Conservation (phyloP, 306 rosid species). For the Fagus crenata region DNA sequence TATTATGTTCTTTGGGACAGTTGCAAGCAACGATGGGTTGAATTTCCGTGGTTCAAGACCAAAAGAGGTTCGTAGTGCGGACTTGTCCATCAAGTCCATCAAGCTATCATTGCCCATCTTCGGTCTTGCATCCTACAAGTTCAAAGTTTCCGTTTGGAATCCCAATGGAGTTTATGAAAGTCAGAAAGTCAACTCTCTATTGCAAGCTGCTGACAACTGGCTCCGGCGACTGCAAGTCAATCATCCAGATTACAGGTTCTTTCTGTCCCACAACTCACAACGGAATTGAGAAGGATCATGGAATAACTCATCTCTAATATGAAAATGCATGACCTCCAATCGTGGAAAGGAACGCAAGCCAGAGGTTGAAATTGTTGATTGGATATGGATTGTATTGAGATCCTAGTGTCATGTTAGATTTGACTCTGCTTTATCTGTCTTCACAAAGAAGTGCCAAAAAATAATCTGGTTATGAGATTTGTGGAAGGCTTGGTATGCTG, state of each 20-base stretch:
- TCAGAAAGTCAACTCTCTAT: constrained; percentile 59
- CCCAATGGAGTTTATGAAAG: constrained; percentile 57
- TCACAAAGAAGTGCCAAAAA: constrained; percentile 17
- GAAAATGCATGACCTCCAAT: constrained; percentile 9
- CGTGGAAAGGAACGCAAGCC: constrained; percentile 16
- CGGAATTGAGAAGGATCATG: constrained; percentile 42
- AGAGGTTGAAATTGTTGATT: constrained; percentile 23
- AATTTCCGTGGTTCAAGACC: constrained; percentile 45
- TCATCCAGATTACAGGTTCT: constrained; percentile 82
- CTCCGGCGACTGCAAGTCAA: constrained; percentile 55
- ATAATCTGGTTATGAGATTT: constrained; percentile 12
- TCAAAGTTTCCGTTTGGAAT: constrained; percentile 70
- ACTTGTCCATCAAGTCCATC: constrained; percentile 43
- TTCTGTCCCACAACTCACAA: constrained; percentile 46
- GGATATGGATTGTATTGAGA: constrained; percentile 19
- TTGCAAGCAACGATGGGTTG: constrained; percentile 53
- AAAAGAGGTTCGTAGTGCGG: constrained; percentile 40
- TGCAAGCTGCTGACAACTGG: constrained; percentile 75
- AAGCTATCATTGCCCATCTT: constrained; percentile 66
- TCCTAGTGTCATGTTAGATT: constrained; percentile 17
- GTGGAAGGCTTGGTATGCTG: constrained; percentile 19
- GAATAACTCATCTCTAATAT: not conserved
- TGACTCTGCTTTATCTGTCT: constrained; percentile 6
- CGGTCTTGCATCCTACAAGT: constrained; percentile 81
- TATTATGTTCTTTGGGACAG: constrained; percentile 48